These are phyloP conservation scores for Gillenia trifoliata DNA, from an alignment of 306 rosid species.

Conservation along the genomic window DNA sequence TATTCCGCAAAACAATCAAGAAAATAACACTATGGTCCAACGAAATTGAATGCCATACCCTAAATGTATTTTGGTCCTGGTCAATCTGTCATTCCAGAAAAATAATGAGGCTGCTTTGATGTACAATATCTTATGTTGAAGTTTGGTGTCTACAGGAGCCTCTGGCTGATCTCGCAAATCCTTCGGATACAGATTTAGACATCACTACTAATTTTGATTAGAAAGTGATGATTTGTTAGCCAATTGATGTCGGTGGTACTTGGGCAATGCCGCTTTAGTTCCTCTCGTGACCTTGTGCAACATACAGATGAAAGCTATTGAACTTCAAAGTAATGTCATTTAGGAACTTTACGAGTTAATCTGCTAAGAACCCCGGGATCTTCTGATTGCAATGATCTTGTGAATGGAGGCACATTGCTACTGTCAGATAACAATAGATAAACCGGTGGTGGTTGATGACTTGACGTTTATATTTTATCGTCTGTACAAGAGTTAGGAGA, in stretches of 20 bases:
- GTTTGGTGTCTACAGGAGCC: slow-evolving; percentile 60
- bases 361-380: neutral
- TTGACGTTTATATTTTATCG: neutral
- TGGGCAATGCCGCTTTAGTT: slow-evolving; percentile 8
- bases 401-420: neutral
- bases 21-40: neutral
- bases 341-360: neutral
- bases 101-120: neutral
- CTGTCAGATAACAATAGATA: neutral
- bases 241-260: slow-evolving; percentile 21
- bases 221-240: slow-evolving; percentile 48
- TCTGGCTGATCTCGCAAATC: slow-evolving; percentile 71
- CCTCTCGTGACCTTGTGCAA: slow-evolving; percentile 29
- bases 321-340: neutral
- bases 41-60: neutral
- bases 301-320: slow-evolving; percentile 28
- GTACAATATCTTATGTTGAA: slow-evolving; percentile 3
- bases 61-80: neutral
- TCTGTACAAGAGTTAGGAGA: slow-evolving; percentile 5
- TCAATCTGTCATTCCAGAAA: neutral
- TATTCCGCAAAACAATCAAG: neutral
- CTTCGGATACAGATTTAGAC: slow-evolving; percentile 74
- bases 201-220: slow-evolving; percentile 76
- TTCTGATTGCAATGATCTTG: neutral
- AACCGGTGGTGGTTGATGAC: neutral